Base-by-base conservation (phyloP, 225 moss, liverwort and hornwort genomes). In the Neckera pumila region DNA sequence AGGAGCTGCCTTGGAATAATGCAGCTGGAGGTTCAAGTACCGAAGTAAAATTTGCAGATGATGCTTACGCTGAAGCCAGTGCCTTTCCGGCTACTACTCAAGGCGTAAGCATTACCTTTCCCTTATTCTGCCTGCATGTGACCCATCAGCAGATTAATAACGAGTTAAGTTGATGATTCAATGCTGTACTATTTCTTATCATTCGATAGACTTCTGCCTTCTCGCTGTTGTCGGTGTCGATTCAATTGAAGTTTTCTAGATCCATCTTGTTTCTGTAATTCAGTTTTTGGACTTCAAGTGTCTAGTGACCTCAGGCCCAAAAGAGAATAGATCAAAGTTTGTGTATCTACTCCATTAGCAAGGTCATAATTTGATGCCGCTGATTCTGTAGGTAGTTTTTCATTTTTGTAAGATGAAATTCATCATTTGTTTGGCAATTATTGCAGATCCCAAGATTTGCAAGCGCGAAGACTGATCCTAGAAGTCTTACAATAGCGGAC, bases 401-500 rank as follows among this genome's bases (percentile, higher is more conserved):
- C 43, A 65, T 86, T 83, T 79, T 79, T 56, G 43, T 27, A 65
- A 59, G 63, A 63, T 81, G 42, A 27, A 79, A 51, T 84, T 76
- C 31, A 80, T 76, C 56, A 51, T 81, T 77, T 59, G 53, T 87
- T 86, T 79, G 57, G 42, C 58, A 79, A 67, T 88, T 91, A 63
- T 83, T 87, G 65, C 89, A 94, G 94, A 93, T 89, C 70, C 61
- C 90, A 82, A 82, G 80, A 54, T 51, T 58, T 40, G 54, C 40
- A 82, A 86, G 47, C 64, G 62, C 87, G 72, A 88, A 86, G 87
- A 43, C 84, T 80, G 90, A 73, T 79, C 53, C 82, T 80, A 89
- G 73, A 80, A 89, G 77, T 85, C 38, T 57, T 70, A 73, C 53
- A 84, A 17, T 43, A 76, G 83, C 83, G 80, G 91, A 93, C 75